These are phyloP conservation scores for Phialemoniopsis sp. DNA, from an alignment of 2,329 filamentous ascomycete species.

Conservation along the genomic window DNA sequence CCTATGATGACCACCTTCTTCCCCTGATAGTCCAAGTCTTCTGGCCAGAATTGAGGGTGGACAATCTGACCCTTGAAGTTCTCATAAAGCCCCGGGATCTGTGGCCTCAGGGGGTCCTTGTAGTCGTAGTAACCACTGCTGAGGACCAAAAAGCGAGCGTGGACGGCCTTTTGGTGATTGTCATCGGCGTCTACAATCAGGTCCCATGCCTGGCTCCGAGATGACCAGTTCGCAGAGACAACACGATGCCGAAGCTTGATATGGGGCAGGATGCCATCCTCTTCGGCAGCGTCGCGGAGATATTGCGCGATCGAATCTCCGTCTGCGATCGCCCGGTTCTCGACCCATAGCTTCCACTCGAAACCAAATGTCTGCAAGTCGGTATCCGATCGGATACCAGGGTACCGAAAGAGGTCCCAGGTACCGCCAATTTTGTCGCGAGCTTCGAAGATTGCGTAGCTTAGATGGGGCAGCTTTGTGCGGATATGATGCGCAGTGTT, in stretches of 20 bases:
- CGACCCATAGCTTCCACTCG: conserved; percentile 64
- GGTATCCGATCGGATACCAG: conserved; percentile 66
- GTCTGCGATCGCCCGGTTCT: too few relatives aligned
- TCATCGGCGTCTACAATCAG: neutral
- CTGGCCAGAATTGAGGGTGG: conserved; percentile 76
- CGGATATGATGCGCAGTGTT: conserved; percentile 67
- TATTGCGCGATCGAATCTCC: conserved; percentile 28
- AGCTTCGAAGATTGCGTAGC: conserved; percentile 64
- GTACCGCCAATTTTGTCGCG: conserved; percentile 67
- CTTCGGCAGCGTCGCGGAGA: conserved; percentile 43
- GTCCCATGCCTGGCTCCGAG: conserved; percentile 51
- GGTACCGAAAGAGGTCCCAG: conserved; percentile 76
- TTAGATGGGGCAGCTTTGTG: conserved; percentile 47
- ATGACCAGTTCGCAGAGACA: conserved; percentile 46
- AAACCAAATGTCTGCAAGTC: conserved; percentile 61
- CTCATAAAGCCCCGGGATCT: conserved; percentile 63
- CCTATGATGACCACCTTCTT: conserved; percentile 73
- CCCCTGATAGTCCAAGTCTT: conserved; percentile 58
- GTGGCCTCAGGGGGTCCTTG: conserved; percentile 51
- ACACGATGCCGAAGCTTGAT: conserved; percentile 50
- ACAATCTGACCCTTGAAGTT: conserved; percentile 60
- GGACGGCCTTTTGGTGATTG: too few relatives aligned
- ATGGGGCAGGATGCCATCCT: conserved; percentile 47
- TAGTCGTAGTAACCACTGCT: conserved; percentile 71
- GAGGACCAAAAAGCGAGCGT: too few relatives aligned